Conservation (phyloP, 495 filamentous ascomycete species). For the Aspergillus nidulans region DNA sequence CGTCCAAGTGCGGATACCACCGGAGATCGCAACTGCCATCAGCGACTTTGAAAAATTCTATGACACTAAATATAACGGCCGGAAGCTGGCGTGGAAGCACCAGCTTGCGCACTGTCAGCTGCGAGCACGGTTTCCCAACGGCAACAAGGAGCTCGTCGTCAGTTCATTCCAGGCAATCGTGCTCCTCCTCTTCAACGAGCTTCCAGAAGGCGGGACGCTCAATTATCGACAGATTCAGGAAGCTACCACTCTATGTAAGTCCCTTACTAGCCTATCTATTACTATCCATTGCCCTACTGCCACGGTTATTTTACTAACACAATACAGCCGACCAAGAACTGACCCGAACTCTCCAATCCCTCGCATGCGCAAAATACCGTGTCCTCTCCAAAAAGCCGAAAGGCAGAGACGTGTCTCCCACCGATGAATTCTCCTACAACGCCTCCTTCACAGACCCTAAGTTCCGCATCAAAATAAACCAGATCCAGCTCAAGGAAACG, state of each 20-base stretch:
- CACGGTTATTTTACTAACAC: slow-evolving; percentile 17
- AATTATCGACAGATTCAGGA: slow-evolving; percentile 66
- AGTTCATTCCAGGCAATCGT: slow-evolving; percentile 89
- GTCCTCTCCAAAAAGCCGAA: slow-evolving; percentile 85
- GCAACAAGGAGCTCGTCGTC: slow-evolving; percentile 79
- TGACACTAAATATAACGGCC: slow-evolving; percentile 76
- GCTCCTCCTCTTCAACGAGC: slow-evolving; percentile 83
- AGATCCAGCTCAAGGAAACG: slow-evolving; percentile 95
- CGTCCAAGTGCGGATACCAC: slow-evolving; percentile 67
- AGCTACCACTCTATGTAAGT: slow-evolving; percentile 62
- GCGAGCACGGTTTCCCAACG: slow-evolving; percentile 69
- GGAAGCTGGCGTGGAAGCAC: slow-evolving; percentile 88
- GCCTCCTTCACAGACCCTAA: slow-evolving; percentile 69
- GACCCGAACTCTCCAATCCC: slow-evolving; percentile 84
- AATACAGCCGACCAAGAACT: slow-evolving; percentile 65
- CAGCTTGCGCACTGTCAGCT: slow-evolving; percentile 82
- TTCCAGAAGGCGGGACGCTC: slow-evolving; percentile 51
- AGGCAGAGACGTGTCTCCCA: slow-evolving; percentile 68
- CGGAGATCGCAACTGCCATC: slow-evolving; percentile 62
- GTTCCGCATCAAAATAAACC: slow-evolving; percentile 95
- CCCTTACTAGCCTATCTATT: background rate
- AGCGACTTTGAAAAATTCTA: slow-evolving; percentile 77
- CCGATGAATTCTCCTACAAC: slow-evolving; percentile 81
- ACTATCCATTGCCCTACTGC: background rate
- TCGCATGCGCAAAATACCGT: slow-evolving; percentile 83